Evolutionary conservation across 2,329 filamentous ascomycete species (phyloP).

Genomic region (Bimuria novae-zelandiae): DNA sequence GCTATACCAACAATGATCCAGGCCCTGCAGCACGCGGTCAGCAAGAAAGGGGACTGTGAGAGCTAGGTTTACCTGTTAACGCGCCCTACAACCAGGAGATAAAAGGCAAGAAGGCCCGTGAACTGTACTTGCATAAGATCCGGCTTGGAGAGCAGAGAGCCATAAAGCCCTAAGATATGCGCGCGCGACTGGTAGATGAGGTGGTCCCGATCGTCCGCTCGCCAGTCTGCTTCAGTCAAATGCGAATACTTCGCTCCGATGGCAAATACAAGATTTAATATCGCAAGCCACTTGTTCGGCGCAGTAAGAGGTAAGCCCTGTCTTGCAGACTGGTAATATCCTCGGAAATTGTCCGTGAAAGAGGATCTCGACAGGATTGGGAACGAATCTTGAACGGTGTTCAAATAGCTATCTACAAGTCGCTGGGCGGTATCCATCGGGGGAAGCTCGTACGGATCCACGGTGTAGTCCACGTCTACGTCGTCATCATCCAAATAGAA

Average conservation of each 20-base stretch:
- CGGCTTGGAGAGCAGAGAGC: background rate
- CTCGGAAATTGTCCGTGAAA: too few relatives aligned
- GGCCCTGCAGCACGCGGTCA: conserved; percentile 37
- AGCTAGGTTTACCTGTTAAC: background rate
- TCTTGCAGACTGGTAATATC: background rate
- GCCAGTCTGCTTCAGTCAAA: conserved; percentile 27
- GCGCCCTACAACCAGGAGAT: background rate
- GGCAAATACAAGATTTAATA: conserved; percentile 48
- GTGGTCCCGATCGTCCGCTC: conserved; percentile 29
- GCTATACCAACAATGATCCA: conserved; percentile 45
- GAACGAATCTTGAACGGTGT: conserved; percentile 22
- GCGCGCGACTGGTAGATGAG: conserved; percentile 38
- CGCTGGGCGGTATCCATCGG: conserved; percentile 29
- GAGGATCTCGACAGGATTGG: background rate
- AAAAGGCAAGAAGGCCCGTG: background rate
- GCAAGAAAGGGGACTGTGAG: too few relatives aligned
- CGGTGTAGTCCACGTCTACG: conserved; percentile 23
- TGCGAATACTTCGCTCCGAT: conserved; percentile 42
- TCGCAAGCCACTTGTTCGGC: conserved; percentile 17
- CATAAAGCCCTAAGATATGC: background rate
- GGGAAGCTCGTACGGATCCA: conserved; percentile 36
- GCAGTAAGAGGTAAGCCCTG: background rate
- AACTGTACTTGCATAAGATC: background rate
- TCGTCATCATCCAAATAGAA: conserved; percentile 40
- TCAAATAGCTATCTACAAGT: conserved; percentile 39